These are phyloP conservation scores for Astrocystis sublimbata DNA, from an alignment of 495 filamentous ascomycete genomes.

Conservation along the genomic window DNA sequence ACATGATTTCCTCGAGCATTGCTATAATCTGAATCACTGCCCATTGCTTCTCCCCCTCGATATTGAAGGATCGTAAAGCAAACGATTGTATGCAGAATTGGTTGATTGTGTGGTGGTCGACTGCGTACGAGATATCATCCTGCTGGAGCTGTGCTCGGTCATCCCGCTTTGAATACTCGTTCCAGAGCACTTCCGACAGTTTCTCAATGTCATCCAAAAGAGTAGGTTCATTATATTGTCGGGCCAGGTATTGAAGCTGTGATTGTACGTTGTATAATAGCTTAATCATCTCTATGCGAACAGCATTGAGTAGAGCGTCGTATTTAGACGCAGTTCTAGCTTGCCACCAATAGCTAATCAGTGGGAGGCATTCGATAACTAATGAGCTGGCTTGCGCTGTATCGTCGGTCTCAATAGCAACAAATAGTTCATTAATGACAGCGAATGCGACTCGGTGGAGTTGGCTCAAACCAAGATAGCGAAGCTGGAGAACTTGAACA, in stretches of 20 bases:
- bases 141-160: slow-evolving; percentile 73
- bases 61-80: slow-evolving; percentile 48
- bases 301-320: slow-evolving; percentile 66
- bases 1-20: slow-evolving; percentile 47
- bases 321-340: slow-evolving; percentile 62
- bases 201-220: slow-evolving; percentile 47
- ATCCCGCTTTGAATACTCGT: slow-evolving; percentile 70
- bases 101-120: slow-evolving; percentile 35
- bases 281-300: slow-evolving; percentile 62
- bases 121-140: slow-evolving; percentile 67
- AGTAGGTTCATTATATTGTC: slow-evolving; percentile 25
- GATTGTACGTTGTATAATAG: slow-evolving; percentile 67
- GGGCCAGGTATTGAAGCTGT: slow-evolving; percentile 51
- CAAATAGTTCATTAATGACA: slow-evolving; percentile 70
- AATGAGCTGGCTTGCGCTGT: slow-evolving; percentile 59
- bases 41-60: slow-evolving; percentile 55
- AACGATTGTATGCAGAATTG: slow-evolving; percentile 43
- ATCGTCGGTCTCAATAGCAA: slow-evolving; percentile 65
- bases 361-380: slow-evolving; percentile 62
- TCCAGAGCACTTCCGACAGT: slow-evolving; percentile 62
- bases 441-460: slow-evolving; percentile 72
- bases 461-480: slow-evolving; percentile 55
- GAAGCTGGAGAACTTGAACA: slow-evolving; percentile 63
- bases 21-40: slow-evolving; percentile 52
- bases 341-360: slow-evolving; percentile 73